These are phyloP conservation scores for Gaeumannomyces sp. DNA, from an alignment of 2,329 filamentous ascomycete genomes.

Conservation along the genomic window DNA sequence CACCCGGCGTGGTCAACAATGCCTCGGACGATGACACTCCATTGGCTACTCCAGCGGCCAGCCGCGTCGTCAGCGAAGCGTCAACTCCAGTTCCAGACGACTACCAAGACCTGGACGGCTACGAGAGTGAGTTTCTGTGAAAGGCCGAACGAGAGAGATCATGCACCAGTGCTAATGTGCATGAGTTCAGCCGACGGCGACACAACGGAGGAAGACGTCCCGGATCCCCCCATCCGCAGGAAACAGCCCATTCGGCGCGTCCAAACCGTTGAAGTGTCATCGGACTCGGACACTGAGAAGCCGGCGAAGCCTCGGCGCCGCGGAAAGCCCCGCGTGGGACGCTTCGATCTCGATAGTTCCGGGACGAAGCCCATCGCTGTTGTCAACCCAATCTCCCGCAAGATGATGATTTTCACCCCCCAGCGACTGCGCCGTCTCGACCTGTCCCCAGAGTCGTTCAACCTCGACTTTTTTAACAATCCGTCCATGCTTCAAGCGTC, in stretches of 20 bases:
- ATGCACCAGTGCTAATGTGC: slow-evolving; percentile 31
- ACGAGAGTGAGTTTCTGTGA: slow-evolving; percentile 48
- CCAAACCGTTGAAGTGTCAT: slow-evolving; percentile 30
- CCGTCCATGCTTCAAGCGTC: slow-evolving; percentile 33
- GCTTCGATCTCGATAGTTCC: slow-evolving; percentile 47
- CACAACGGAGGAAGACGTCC: slow-evolving; percentile 55
- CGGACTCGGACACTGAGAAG: slow-evolving; percentile 44
- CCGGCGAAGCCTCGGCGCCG: slow-evolving; percentile 31
- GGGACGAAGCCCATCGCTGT: slow-evolving; percentile 54
- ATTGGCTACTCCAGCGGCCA: slow-evolving; percentile 33
- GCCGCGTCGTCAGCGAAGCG: slow-evolving; percentile 25
- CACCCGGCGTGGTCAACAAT: background rate
- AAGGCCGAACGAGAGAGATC: slow-evolving; percentile 11
- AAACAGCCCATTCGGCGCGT: slow-evolving; percentile 36
- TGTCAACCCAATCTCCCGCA: slow-evolving; percentile 49
- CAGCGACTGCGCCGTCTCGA: slow-evolving; percentile 37
- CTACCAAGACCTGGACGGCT: slow-evolving; percentile 44
- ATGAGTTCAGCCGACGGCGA: slow-evolving; percentile 47
- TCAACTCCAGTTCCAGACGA: slow-evolving; percentile 25
- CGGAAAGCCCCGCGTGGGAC: slow-evolving; percentile 48
- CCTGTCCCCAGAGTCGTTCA: slow-evolving; percentile 49
- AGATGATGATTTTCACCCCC: slow-evolving; percentile 59
- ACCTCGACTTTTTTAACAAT: slow-evolving; percentile 36
- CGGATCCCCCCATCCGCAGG: slow-evolving; percentile 41
- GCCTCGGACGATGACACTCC: slow-evolving; percentile 38